A percentile compares a stretch with the other conserved stretches of the same genome.
phyloP scores from a whole-genome alignment of 2,329 filamentous ascomycete species.

The Coniochaeta prunicola region DNA sequence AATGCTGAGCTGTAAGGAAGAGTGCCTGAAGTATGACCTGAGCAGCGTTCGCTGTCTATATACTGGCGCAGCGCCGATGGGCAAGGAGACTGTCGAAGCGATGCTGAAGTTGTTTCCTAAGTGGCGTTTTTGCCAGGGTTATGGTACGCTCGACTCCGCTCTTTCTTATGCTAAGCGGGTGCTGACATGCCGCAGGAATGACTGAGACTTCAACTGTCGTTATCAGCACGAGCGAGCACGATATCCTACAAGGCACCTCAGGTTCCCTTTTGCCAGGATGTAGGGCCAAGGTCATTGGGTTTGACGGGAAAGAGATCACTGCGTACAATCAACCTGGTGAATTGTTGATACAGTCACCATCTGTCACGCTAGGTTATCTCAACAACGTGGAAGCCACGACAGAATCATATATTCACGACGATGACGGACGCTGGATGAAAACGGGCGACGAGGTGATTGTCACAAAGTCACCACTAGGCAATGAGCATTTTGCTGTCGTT shows the following conservation, averaged over 20 bases:
- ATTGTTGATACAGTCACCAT: conserved; percentile 69
- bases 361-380: conserved; percentile 74
- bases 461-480: conserved; percentile 52
- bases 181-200: conserved; percentile 38
- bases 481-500: conserved; percentile 78
- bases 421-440: conserved; percentile 68
- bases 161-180: background rate
- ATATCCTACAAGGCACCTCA: conserved; percentile 65
- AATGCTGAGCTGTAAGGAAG: conserved; percentile 57
- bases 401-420: conserved; percentile 65
- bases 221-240: conserved; percentile 48
- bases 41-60: conserved; percentile 59
- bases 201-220: conserved; percentile 74
- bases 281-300: conserved; percentile 58
- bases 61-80: conserved; percentile 72
- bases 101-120: conserved; percentile 52
- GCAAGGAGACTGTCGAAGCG: conserved; percentile 62
- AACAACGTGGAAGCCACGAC: conserved; percentile 77
- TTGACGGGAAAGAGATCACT: conserved; percentile 64
- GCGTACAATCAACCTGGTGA: conserved; percentile 65
- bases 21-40: conserved; percentile 62
- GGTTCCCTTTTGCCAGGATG: conserved; percentile 61
- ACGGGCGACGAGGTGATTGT: conserved; percentile 82
- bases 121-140: conserved; percentile 62
- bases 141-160: conserved; percentile 39